A percentile compares a stretch with the other conserved stretches of the same genome.
Conservation (phyloP, 106 monocot genomes). For the Amphibolis antarctica region DNA sequence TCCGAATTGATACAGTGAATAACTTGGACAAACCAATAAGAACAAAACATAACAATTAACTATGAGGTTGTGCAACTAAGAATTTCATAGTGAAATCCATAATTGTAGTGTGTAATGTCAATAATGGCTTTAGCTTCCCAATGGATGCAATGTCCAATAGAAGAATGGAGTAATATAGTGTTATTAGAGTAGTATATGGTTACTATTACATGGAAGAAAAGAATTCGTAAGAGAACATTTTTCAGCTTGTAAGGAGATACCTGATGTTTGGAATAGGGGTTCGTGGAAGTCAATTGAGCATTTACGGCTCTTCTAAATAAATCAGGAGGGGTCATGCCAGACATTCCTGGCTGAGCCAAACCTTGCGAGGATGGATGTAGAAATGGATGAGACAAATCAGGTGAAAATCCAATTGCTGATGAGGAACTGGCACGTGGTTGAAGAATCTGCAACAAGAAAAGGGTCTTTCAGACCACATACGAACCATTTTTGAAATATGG, state of each 20-base stretch:
- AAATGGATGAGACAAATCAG: slow-evolving; percentile 32
- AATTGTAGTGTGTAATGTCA: too few relatives aligned
- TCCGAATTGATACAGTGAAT: too few relatives aligned
- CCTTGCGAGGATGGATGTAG: slow-evolving; percentile 31
- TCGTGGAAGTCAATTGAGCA: slow-evolving; percentile 30
- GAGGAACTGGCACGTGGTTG: slow-evolving; percentile 18
- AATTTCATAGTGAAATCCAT: neutral
- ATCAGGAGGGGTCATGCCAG: slow-evolving; percentile 20
- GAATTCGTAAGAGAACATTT: neutral
- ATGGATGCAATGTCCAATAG: neutral
- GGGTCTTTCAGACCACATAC: neutral
- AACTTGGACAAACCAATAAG: neutral
- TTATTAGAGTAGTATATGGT: neutral
- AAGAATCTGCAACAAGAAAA: slow-evolving; percentile 20
- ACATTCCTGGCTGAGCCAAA: slow-evolving; percentile 29
- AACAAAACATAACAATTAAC: neutral
- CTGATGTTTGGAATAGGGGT: slow-evolving; percentile 21
- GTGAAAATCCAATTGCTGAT: slow-evolving; percentile 32
- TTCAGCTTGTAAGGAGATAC: slow-evolving; percentile 3
- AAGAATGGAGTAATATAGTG: too few relatives aligned
- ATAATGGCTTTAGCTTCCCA: neutral
- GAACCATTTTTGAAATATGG: too few relatives aligned
- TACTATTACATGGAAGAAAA: neutral
- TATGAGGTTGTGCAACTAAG: neutral
- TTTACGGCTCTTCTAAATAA: slow-evolving; percentile 33